Evolutionary conservation across 441 rosid species (phyloP).

Genomic region (Brassica hybrid): DNA sequence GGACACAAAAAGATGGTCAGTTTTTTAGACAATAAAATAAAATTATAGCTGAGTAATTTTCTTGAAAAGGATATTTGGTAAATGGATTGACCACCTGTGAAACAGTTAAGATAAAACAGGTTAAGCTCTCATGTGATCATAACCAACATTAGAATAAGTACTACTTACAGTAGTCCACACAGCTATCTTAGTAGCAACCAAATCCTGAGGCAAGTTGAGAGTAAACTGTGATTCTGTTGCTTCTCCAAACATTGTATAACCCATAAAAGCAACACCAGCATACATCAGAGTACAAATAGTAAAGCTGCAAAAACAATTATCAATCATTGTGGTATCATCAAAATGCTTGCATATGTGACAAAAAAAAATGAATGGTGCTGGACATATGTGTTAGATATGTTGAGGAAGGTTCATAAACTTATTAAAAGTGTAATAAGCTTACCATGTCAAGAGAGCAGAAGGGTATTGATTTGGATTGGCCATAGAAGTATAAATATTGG

Average conservation of each 20-base stretch:
- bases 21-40: not conserved
- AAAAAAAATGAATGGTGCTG: not conserved
- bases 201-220: constrained; percentile 86
- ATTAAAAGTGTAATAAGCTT: constrained; percentile 5
- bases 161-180: constrained; percentile 73
- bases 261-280: constrained; percentile 82
- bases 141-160: constrained; percentile 8
- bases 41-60: not conserved
- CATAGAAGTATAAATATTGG: constrained; percentile 92
- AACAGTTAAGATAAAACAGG: not conserved
- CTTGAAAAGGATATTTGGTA: constrained; percentile 33
- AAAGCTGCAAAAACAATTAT: constrained; percentile 64
- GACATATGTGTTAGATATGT: no score
- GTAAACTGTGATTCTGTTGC: constrained; percentile 77
- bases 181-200: constrained; percentile 78
- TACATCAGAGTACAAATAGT: constrained; percentile 69
- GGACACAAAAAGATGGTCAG: constrained; percentile 25
- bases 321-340: constrained; percentile 55
- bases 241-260: constrained; percentile 92
- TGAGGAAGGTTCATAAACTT: not conserved
- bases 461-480: constrained; percentile 75
- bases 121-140: not conserved
- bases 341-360: constrained; percentile 29
- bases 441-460: constrained; percentile 73
- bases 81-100: constrained; percentile 34